Evolutionary conservation across 176 grass and related monocot genomes (phyloP).

Genomic region (Avena sativa): DNA sequence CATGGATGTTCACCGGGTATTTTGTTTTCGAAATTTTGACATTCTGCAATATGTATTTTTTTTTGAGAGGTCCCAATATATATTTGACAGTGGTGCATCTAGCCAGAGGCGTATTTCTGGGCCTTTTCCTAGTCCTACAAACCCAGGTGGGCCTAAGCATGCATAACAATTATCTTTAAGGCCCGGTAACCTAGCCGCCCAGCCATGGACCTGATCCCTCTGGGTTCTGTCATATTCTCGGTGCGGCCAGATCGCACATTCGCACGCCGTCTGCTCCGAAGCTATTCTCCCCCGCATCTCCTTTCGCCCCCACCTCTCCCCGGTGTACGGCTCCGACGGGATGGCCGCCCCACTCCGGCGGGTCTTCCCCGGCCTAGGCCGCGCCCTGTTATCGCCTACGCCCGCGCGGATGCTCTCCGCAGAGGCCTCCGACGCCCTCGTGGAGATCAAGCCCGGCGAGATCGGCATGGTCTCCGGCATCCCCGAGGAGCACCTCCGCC

Average conservation of each 20-base stretch:
- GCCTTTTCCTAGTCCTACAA: too few relatives aligned
- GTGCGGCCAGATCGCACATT: conserved; percentile 9
- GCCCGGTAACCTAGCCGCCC: too few relatives aligned
- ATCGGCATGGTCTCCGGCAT: conserved; percentile 95
- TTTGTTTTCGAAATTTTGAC: too few relatives aligned
- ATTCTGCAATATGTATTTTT: too few relatives aligned
- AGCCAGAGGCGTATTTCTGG: too few relatives aligned
- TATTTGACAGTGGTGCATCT: too few relatives aligned
- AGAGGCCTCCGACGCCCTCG: conserved; percentile 62
- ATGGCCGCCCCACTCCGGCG: conserved; percentile 83
- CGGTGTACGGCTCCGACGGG: conserved; percentile 40
- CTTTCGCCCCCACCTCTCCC: neutral
- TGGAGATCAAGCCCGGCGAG: conserved; percentile 86
- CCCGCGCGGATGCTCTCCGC: conserved; percentile 61
- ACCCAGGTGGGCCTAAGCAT: too few relatives aligned
- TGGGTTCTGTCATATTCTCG: neutral
- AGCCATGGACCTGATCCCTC: neutral
- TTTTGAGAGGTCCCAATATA: too few relatives aligned
- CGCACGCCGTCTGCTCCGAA: conserved; percentile 25
- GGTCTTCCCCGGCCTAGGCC: conserved; percentile 54
- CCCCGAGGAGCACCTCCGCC: conserved; percentile 81
- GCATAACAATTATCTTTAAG: too few relatives aligned
- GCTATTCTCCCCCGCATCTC: neutral
- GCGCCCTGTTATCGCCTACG: conserved; percentile 43
- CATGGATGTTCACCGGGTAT: too few relatives aligned